phyloP scores from a whole-genome alignment of 306 rosid genomes.

The Lathyrus aphaca region DNA sequence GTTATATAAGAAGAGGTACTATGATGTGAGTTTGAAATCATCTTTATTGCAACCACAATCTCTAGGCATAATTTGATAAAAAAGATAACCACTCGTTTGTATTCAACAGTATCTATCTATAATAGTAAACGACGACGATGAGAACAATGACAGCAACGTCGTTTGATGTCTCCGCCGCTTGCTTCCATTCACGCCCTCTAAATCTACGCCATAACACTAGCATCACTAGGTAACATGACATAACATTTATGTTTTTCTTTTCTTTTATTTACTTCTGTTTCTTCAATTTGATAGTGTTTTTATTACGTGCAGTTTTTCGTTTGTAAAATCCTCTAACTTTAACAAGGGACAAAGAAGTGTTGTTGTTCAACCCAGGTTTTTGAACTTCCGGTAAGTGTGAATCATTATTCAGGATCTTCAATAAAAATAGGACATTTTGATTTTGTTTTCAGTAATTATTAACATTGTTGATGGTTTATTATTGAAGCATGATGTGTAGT shows the following conservation, averaged over 20 bases:
- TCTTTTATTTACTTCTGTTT: neutral
- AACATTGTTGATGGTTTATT: neutral
- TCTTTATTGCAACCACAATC: neutral
- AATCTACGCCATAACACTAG: slow-evolving; percentile 29
- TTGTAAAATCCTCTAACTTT: slow-evolving; percentile 27
- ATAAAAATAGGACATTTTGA: neutral
- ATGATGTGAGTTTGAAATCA: slow-evolving; percentile 1
- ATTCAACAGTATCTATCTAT: neutral
- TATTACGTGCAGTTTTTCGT: slow-evolving; percentile 38
- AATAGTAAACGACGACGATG: slow-evolving; percentile 15
- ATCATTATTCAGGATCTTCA: neutral
- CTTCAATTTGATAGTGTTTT: neutral
- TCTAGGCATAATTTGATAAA: neutral
- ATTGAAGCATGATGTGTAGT: slow-evolving; percentile 50
- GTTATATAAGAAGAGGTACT: neutral
- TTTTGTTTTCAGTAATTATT: neutral
- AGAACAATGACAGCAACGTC: slow-evolving; percentile 47
- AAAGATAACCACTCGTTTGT: slow-evolving; percentile 27
- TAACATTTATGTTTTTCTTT: neutral
- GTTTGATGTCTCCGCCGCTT: slow-evolving; percentile 45
- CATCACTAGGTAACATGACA: slow-evolving; percentile 15
- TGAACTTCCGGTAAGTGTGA: slow-evolving; percentile 40
- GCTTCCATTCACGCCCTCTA: slow-evolving; percentile 32
- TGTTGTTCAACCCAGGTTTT: slow-evolving; percentile 21
- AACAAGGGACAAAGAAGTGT: slow-evolving; percentile 1